Base-by-base conservation (phyloP, 2,329 filamentous ascomycete species). In the Penicillium verrucosum region DNA sequence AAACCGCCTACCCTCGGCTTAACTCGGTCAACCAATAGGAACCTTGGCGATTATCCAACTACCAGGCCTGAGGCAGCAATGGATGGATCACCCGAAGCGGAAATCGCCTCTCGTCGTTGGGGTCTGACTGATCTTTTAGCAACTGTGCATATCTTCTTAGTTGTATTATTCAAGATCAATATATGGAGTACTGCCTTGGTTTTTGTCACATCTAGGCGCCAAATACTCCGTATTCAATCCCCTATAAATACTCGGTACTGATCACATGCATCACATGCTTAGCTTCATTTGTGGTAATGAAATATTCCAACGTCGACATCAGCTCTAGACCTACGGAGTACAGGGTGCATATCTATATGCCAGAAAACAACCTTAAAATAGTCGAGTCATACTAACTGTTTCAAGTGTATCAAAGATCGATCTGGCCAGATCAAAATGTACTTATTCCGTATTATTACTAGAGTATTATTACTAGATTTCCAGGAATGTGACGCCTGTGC, bases 1-100 rank as follows among this genome's bases (percentile, higher is more conserved):
- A 56, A 63, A 67, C 54, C 60, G 65, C 62, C 59, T 65, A 60
- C 54, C 65, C 64, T 61, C 64, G 60, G 65, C 54, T 48, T 30
- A 38, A 23, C 30, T 1, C 37, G 44, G 14, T 51, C 16, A 48
- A 54, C 70, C 70, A 73, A 73, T 73, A 36, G 63, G 55, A 58
- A 50, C 0, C 5, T 47, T 34, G 61, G 54, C 61, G 61, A 72
- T 70, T 58, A 54, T 54, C 46, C 63, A 68, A 70, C 62, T 62
- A 61, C 11, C 5, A 14, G 8, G 48, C 54, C 48, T 56, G 34
- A 52, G 54, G 48, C 52, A 50, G 6, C 4, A 0, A 36, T 12
- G 5, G 5, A 7, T 34, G 16, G 16, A 14, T 4, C 23, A 1
- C 32, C 25, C 27, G 16, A 55, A 55, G 5, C 42, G 41, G 54